Conservation (phyloP, 192 early-diverging fungal genomes). For the Jimgerdemannia flammicorona region DNA sequence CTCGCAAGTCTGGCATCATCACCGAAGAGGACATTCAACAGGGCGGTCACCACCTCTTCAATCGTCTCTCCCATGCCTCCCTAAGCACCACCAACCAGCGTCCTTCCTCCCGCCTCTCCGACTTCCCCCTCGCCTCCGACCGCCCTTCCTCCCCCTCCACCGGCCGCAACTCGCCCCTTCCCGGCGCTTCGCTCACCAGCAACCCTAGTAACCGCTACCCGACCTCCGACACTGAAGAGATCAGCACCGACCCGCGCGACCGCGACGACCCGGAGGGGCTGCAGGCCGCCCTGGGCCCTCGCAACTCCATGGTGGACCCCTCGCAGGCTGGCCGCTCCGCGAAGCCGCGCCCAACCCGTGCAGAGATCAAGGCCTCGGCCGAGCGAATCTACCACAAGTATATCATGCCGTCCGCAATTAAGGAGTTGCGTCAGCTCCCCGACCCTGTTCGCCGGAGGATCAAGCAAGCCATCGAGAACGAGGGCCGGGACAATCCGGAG, state of each 20-base stretch:
- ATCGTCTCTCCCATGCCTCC: conserved; percentile 20
- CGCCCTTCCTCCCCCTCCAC: conserved; percentile 2
- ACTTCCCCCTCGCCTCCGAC: conserved; percentile 3
- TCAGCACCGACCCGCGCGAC: background rate
- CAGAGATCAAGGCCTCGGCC: conserved; percentile 44
- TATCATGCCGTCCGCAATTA: conserved; percentile 45
- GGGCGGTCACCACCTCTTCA: conserved; percentile 13
- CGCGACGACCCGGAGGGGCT: background rate
- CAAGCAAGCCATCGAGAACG: conserved; percentile 17
- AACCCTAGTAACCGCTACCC: background rate
- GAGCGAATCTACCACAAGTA: conserved; percentile 55
- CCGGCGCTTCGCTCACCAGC: background rate
- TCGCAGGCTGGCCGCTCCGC: too few species aligned
- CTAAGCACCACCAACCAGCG: conserved; percentile 1
- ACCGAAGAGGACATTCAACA: conserved; percentile 19
- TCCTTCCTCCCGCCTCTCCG: background rate
- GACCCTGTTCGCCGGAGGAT: conserved; percentile 24
- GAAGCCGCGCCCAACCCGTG: conserved; percentile 30
- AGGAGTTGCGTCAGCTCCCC: conserved; percentile 40
- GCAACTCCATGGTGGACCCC: conserved; percentile 6
- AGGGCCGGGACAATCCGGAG: conserved; percentile 36
- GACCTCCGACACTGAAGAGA: background rate
- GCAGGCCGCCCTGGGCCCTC: background rate
- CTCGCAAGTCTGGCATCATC: conserved; percentile 27
- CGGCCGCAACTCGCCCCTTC: background rate